Evolutionary conservation across 352 stramenopile species (phyloP).

Genomic region (Phytophthora megakarya): DNA sequence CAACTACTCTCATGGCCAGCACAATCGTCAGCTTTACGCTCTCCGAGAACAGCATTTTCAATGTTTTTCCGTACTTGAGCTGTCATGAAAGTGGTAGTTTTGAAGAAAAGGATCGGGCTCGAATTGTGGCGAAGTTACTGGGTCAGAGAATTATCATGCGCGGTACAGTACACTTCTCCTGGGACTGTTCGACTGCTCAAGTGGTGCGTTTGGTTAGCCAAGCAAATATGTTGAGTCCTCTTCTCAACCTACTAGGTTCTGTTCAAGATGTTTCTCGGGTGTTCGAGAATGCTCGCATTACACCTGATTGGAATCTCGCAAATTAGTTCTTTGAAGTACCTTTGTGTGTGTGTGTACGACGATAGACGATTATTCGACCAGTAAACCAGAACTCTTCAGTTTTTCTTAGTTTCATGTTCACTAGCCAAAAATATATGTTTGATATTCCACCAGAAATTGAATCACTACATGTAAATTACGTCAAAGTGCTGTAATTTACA

Average conservation of each 20-base stretch:
- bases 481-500: too few species aligned
- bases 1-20: not conserved
- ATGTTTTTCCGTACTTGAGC: not conserved
- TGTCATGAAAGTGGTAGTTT: not conserved
- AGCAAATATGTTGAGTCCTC: slow-evolving; percentile 1
- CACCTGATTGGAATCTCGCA: not conserved
- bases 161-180: slow-evolving; percentile 1
- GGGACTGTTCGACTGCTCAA: not conserved
- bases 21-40: slow-evolving; percentile 1
- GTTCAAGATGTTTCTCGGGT: not conserved
- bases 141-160: not conserved
- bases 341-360: too few species aligned
- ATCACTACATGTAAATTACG: too few species aligned
- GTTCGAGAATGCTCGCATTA: not conserved
- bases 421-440: too few species aligned
- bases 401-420: too few species aligned
- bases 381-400: too few species aligned
- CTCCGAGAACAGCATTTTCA: not conserved
- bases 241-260: not conserved
- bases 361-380: too few species aligned
- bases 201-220: slow-evolving; percentile 3
- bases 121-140: not conserved
- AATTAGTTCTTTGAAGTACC: too few species aligned
- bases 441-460: too few species aligned
- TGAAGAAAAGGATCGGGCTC: not conserved